A percentile compares a stretch with the other conserved stretches of the same genome.
phyloP scores from a whole-genome alignment of 2,329 filamentous ascomycete species.

The Ascochyta clinopodiicola region DNA sequence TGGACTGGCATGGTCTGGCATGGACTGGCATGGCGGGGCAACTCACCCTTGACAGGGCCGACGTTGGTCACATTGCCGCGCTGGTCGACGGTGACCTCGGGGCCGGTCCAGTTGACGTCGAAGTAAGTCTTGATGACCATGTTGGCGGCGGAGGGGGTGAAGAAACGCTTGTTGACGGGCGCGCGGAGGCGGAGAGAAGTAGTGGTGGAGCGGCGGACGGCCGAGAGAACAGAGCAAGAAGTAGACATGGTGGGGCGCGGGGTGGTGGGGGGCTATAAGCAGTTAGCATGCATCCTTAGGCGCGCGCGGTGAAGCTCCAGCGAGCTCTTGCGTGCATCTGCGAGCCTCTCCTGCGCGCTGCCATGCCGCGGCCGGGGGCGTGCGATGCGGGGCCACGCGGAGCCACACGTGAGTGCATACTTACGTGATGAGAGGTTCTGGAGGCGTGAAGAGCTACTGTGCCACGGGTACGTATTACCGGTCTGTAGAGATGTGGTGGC shows the following conservation, averaged over 20 bases:
- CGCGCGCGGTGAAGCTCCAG: constrained; percentile 20
- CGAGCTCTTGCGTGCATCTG: constrained; percentile 4
- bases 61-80: constrained; percentile 57
- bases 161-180: constrained; percentile 58
- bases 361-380: background rate
- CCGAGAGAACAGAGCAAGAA: constrained; percentile 42
- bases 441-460: constrained; percentile 14
- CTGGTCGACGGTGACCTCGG: constrained; percentile 68
- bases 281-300: constrained; percentile 13
- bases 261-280: constrained; percentile 29
- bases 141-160: constrained; percentile 70
- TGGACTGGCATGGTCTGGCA: background rate
- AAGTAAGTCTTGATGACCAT: constrained; percentile 82
- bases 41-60: constrained; percentile 64
- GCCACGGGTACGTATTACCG: constrained; percentile 6
- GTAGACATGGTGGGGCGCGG: constrained; percentile 35
- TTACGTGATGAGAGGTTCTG: constrained; percentile 3
- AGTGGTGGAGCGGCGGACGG: constrained; percentile 41
- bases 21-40: constrained; percentile 36
- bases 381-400: background rate
- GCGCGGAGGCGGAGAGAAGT: constrained; percentile 33
- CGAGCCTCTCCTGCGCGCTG: constrained; percentile 4
- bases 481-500: constrained; percentile 6
- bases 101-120: constrained; percentile 74
- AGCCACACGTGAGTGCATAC: background rate